phyloP scores from a whole-genome alignment of 257 asterid species.

The Leonotis leonurus region DNA sequence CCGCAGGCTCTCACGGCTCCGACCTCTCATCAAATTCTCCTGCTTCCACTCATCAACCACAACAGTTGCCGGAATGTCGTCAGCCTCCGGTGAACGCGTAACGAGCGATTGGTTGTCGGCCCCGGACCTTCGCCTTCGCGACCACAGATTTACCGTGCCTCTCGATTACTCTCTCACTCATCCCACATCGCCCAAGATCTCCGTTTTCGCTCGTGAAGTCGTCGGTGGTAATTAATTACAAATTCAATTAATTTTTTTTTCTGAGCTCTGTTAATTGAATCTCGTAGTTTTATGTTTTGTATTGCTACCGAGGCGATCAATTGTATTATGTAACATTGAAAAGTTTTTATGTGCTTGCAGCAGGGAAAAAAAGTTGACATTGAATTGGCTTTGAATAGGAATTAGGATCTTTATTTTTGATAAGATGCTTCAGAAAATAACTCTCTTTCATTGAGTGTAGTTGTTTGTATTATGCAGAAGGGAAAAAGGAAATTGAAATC shows the following conservation, averaged over 20 bases:
- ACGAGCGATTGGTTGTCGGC: slow-evolving; percentile 66
- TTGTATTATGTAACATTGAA: not conserved
- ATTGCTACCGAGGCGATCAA: not conserved
- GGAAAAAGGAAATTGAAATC: too few species aligned
- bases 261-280: not conserved
- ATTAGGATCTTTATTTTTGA: not conserved
- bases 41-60: slow-evolving; percentile 24
- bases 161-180: slow-evolving; percentile 49
- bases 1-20: too few species aligned
- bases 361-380: not conserved
- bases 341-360: not conserved
- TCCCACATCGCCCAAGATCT: slow-evolving; percentile 39
- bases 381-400: not conserved
- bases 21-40: slow-evolving; percentile 1
- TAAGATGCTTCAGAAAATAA: too few species aligned
- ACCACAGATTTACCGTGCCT: slow-evolving; percentile 79
- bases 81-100: slow-evolving; percentile 36
- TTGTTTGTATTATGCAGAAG: too few species aligned
- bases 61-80: slow-evolving; percentile 22
- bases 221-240: slow-evolving; percentile 56
- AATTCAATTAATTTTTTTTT: not conserved
- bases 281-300: not conserved
- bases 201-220: slow-evolving; percentile 80
- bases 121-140: slow-evolving; percentile 85
- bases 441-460: too few species aligned